Conservation (phyloP, 2,329 filamentous ascomycete species). For the Colletotrichum horii region DNA sequence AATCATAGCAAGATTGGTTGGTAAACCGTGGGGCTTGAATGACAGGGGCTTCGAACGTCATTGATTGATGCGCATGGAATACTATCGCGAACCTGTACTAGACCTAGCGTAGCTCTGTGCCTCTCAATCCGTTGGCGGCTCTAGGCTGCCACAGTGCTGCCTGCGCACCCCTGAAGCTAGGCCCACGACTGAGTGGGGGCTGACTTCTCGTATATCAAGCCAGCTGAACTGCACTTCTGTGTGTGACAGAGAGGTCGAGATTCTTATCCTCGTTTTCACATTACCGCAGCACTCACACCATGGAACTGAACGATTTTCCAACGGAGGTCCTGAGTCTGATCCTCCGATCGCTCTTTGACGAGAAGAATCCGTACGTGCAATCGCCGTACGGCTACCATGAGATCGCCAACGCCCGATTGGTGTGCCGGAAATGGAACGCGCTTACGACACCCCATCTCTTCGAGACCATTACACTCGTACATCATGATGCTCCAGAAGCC, state of each 20-base stretch:
- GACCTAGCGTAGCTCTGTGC: not conserved
- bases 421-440: conserved; percentile 23
- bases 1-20: fast-evolving
- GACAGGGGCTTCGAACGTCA: fast-evolving
- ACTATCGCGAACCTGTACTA: not conserved
- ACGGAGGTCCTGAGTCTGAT: not conserved
- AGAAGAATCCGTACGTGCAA: not conserved
- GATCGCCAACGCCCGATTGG: conserved; percentile 18
- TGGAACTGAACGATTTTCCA: not conserved
- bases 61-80: not conserved
- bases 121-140: not conserved
- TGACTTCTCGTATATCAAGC: not conserved
- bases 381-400: not conserved
- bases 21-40: not conserved
- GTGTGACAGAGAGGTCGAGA: not conserved
- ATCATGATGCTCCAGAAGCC: not conserved
- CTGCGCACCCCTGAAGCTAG: not conserved
- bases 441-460: conserved; percentile 16
- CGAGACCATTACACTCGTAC: not conserved
- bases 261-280: not conserved
- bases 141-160: not conserved
- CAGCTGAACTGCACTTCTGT: not conserved
- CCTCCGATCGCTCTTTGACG: not conserved
- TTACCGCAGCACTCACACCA: not conserved
- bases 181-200: not conserved